phyloP scores from a whole-genome alignment of 176 grass and related monocot species.

The Oryza rufipogon region DNA sequence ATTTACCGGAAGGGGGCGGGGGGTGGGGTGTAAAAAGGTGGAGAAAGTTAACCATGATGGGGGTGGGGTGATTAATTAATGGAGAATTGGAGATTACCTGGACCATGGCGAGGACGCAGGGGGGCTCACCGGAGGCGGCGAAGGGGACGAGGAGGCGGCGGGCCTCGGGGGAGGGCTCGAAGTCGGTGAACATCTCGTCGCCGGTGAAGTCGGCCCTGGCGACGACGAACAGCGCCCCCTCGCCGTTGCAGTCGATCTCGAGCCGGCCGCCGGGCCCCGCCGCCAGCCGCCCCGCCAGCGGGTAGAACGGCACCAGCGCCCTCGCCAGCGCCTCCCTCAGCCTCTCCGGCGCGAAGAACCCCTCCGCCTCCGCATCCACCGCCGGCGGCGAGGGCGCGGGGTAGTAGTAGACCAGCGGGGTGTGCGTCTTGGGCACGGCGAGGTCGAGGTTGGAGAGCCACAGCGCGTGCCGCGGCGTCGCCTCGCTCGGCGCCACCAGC shows the following conservation, averaged over 20 bases:
- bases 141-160: conserved; percentile 60
- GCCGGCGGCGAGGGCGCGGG: background rate
- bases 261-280: conserved; percentile 19
- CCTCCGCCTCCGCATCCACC: background rate
- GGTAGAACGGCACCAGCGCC: conserved; percentile 69
- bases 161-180: conserved; percentile 59
- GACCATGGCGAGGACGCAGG: conserved; percentile 63
- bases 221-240: conserved; percentile 63
- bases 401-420: conserved; percentile 72
- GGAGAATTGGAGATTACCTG: conserved; percentile 26
- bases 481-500: conserved; percentile 60
- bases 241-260: conserved; percentile 66
- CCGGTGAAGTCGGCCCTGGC: conserved; percentile 48
- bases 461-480: conserved; percentile 52
- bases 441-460: conserved; percentile 77
- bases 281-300: conserved; percentile 59
- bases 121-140: conserved; percentile 50
- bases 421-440: conserved; percentile 57
- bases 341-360: conserved; percentile 54
- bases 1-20: background rate
- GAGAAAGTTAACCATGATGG: too few relatives aligned
- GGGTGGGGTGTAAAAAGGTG: too few relatives aligned
- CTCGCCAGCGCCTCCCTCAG: conserved; percentile 56
- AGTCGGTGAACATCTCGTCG: conserved; percentile 54
- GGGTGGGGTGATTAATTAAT: background rate